These are phyloP conservation scores for Stereocaulon alpinum DNA, from an alignment of 495 filamentous ascomycete species.

Conservation along the genomic window DNA sequence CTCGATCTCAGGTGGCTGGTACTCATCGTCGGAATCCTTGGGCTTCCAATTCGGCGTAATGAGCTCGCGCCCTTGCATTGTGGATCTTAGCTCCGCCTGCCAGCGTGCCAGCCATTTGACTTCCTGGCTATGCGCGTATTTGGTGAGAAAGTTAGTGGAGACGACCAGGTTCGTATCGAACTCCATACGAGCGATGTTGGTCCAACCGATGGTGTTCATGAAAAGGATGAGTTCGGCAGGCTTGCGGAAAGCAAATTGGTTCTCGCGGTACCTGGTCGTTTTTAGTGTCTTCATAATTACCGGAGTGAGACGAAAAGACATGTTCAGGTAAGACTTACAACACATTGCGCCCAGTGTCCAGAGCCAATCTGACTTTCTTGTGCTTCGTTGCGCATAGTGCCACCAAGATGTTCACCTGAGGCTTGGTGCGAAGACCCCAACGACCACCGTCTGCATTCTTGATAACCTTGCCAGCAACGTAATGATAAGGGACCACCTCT, in stretches of 20 bases:
- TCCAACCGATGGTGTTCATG: constrained; percentile 10
- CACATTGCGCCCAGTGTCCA: constrained; percentile 4
- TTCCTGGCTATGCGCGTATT: not conserved
- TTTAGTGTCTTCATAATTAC: not conserved
- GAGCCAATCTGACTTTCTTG: not conserved
- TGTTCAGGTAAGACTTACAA: constrained; percentile 2
- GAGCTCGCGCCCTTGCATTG: not conserved
- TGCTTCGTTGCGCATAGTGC: constrained; percentile 8
- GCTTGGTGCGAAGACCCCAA: constrained; percentile 7
- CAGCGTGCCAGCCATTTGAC: constrained; percentile 6
- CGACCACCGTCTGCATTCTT: constrained; percentile 3
- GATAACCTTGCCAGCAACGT: constrained; percentile 7
- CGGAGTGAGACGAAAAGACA: too few relatives aligned
- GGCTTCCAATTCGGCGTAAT: not conserved
- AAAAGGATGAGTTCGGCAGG: constrained; percentile 11
- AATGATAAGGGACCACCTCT: constrained; percentile 7
- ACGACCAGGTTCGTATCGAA: constrained; percentile 4
- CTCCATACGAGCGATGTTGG: constrained; percentile 6
- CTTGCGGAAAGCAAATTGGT: constrained; percentile 14
- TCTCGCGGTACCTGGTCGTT: constrained; percentile 6
- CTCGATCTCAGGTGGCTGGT: constrained; percentile 5
- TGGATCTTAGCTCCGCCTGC: not conserved
- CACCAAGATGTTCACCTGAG: constrained; percentile 6
- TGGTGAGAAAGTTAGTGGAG: not conserved
- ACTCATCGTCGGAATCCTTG: not conserved